Evolutionary conservation across 169 alveolate genomes (phyloP).

Genomic region (Amoebophrya sp.): DNA sequence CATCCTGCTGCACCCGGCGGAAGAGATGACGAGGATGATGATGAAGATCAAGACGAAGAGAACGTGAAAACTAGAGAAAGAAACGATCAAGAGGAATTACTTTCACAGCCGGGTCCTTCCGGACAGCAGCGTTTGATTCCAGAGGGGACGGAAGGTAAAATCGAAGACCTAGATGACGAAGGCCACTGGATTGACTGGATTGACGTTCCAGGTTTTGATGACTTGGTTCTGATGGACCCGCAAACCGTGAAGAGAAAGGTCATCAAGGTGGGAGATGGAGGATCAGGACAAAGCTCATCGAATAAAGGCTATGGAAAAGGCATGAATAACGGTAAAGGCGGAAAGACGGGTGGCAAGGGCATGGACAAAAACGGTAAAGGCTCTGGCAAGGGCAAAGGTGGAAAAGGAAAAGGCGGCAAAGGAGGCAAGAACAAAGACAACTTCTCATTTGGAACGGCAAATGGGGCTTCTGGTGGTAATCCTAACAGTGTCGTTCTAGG

Average conservation of each 20-base stretch:
- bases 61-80: background rate
- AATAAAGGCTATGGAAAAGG: background rate
- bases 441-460: too few species aligned
- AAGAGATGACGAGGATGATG: background rate
- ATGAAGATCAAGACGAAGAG: background rate
- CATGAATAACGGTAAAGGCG: background rate
- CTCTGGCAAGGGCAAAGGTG: too few species aligned
- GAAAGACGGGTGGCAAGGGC: background rate
- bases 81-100: background rate
- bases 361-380: background rate
- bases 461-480: too few species aligned
- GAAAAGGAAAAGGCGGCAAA: too few species aligned
- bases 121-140: background rate
- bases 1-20: background rate
- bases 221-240: background rate
- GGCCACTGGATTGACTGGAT: conserved; percentile 19
- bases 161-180: background rate
- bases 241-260: conserved; percentile 20
- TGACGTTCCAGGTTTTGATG: background rate
- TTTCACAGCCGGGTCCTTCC: too few species aligned
- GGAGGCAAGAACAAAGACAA: too few species aligned
- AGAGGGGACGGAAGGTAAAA: background rate
- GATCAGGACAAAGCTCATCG: background rate
- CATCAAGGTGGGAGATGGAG: background rate
- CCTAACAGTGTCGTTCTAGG: too few species aligned